Evolutionary conservation across 2,329 filamentous ascomycete species (phyloP), one percentile per base, ranked within the genome.

Genomic region (Hypoxylon sp.): DNA sequence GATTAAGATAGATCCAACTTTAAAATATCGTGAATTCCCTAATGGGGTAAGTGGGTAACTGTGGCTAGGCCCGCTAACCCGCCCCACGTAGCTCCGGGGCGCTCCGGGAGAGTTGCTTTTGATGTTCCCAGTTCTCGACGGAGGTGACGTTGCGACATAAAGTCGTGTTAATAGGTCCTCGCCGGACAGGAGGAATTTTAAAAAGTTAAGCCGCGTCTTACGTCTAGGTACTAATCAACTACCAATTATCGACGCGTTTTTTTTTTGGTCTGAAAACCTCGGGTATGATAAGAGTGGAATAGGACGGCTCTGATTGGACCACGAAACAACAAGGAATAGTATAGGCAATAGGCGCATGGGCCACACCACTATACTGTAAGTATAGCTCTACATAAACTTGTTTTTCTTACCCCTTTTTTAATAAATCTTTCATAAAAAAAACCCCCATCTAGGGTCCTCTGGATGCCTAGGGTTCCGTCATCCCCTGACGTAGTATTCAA

Each of bases 341-440:
- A 53, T 48, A 48, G 38, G 43, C 34, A 38, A 49, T 49, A 51
- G 32, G 46, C 41, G 23, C 29, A 56, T 16, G 49, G 35, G n/a
- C 34, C 38, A 48, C 34, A 47, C 38, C 15, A 11, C 16, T 32
- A 25, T 44, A 21, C 21, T 21, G 13, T 15, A 15, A 25, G 34
- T 46, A 42, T 41, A 35, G 43, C 17, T 46, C 19, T 49, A 51
- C 45, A 36, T 40, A 47, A 43, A 44, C 31, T 50, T 47, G 36
- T 27, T 44, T 57, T 46, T 11, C n/a, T 35, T 36, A 31, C 49
- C 54, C 54, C 32, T 44, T 54, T 57, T 54, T 54, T 43, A 44
- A 54, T 57, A 27, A 40, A 49, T 11, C 9, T 19, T 37, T 48
- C 50, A 50, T 50, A 51, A 54, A 31, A 15, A 21, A 47, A 43